Conservation (phyloP, 495 filamentous ascomycete species). For the Penicillium riverlandense region DNA sequence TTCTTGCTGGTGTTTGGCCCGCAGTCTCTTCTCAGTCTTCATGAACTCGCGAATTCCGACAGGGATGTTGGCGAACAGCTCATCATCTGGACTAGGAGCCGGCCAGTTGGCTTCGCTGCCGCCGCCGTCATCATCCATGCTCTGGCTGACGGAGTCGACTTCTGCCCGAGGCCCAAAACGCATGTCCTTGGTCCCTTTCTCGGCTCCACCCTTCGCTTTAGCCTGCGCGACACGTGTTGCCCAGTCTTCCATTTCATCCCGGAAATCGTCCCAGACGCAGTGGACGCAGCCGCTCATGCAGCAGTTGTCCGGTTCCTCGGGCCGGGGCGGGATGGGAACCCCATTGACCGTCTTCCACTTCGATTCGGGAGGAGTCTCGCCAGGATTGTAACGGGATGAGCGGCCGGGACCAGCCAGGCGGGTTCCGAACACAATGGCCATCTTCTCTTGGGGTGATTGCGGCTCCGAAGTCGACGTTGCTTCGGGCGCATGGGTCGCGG, state of each 20-base stretch:
- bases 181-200: slow-evolving; percentile 25
- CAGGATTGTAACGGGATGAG: slow-evolving; percentile 49
- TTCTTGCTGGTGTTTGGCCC: slow-evolving; percentile 55
- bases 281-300: slow-evolving; percentile 98
- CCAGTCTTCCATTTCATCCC: slow-evolving; percentile 90
- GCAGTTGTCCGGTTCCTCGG: slow-evolving; percentile 93
- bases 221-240: slow-evolving; percentile 53
- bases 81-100: slow-evolving; percentile 21
- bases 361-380: slow-evolving; percentile 32
- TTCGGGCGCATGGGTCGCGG: slow-evolving; percentile 10
- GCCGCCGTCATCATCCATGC: slow-evolving; percentile 79
- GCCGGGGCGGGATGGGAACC: slow-evolving; percentile 71
- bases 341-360: slow-evolving; percentile 62
- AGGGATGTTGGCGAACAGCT: slow-evolving; percentile 74
- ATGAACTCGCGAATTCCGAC: slow-evolving; percentile 96
- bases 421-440: slow-evolving; percentile 69
- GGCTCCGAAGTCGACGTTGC: slow-evolving; percentile 15
- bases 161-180: slow-evolving; percentile 29
- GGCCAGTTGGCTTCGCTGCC: slow-evolving; percentile 65
- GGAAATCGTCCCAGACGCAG: slow-evolving; percentile 89
- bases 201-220: slow-evolving; percentile 20
- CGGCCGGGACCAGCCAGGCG: slow-evolving; percentile 64
- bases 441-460: slow-evolving; percentile 43
- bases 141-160: slow-evolving; percentile 35
- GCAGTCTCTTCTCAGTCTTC: slow-evolving; percentile 89